Percentiles rank a stretch among this genome's conserved stretches.
Evolutionary conservation across 306 rosid species (phyloP).

Genomic region (Lagenaria siceraria): DNA sequence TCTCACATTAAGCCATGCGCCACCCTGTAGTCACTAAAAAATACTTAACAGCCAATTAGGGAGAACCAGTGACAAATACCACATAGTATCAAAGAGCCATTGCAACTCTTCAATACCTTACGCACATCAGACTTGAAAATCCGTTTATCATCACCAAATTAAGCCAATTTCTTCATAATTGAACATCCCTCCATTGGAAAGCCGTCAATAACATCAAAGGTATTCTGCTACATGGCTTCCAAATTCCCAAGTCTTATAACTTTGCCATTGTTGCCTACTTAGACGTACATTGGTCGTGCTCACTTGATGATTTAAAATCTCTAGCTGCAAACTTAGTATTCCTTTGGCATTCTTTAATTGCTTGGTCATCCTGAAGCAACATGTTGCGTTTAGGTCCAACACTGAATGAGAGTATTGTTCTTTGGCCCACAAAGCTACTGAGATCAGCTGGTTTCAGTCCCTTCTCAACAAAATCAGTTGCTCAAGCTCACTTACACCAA

Average conservation of each 20-base stretch:
- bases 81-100: not conserved
- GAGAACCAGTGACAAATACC: not conserved
- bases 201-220: not conserved
- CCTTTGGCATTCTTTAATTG: not conserved
- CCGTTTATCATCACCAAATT: not conserved
- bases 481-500: not conserved
- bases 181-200: not conserved
- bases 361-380: not conserved
- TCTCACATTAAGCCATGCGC: not conserved
- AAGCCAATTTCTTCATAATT: not conserved
- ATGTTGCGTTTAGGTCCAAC: not conserved
- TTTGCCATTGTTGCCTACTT: not conserved
- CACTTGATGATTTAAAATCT: not conserved
- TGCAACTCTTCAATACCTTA: not conserved
- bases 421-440: not conserved
- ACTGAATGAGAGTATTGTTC: not conserved
- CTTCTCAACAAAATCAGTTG: not conserved
- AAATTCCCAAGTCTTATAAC: not conserved
- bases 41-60: not conserved
- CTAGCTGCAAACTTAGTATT: not conserved
- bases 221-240: not conserved
- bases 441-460: not conserved
- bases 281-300: not conserved
- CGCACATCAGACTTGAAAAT: not conserved
- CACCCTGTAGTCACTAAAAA: not conserved